Percentiles rank a stretch among this genome's conserved stretches.
Conservation (phyloP, 257 asterid species). For the Nicotiana undulata region DNA sequence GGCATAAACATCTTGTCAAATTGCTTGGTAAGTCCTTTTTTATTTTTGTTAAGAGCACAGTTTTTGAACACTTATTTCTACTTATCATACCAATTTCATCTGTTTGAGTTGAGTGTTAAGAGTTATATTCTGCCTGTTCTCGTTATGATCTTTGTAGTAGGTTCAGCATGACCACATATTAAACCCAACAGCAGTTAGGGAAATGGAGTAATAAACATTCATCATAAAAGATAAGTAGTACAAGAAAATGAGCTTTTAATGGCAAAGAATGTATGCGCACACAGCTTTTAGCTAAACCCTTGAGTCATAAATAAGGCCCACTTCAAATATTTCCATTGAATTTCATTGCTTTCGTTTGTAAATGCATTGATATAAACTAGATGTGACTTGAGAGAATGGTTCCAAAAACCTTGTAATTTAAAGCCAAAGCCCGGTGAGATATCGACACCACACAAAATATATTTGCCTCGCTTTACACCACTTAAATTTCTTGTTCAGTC, state of each 20-base stretch:
- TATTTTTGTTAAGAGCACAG: background rate
- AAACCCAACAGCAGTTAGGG: background rate
- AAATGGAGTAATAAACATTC: background rate
- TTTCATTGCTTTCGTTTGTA: too few species aligned
- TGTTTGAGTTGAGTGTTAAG: background rate
- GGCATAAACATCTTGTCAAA: slow-evolving; percentile 80
- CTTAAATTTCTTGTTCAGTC: too few species aligned
- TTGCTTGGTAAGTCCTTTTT: slow-evolving; percentile 49
- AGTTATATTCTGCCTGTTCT: background rate
- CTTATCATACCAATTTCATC: background rate
- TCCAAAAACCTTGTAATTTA: background rate
- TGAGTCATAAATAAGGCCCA: background rate
- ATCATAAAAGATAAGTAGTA: background rate
- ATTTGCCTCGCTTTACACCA: too few species aligned
- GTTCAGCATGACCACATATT: background rate
- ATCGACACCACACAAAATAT: too few species aligned
- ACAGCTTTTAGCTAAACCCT: background rate
- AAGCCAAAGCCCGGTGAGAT: background rate
- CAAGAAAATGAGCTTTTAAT: background rate
- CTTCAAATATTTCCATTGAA: background rate
- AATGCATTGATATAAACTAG: too few species aligned
- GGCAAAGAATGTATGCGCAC: background rate
- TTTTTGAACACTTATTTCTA: background rate
- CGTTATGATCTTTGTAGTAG: background rate
- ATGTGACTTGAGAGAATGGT: background rate